Conservation (phyloP, 2,329 filamentous ascomycete genomes). For the Phyllosticta citrichinensis region DNA sequence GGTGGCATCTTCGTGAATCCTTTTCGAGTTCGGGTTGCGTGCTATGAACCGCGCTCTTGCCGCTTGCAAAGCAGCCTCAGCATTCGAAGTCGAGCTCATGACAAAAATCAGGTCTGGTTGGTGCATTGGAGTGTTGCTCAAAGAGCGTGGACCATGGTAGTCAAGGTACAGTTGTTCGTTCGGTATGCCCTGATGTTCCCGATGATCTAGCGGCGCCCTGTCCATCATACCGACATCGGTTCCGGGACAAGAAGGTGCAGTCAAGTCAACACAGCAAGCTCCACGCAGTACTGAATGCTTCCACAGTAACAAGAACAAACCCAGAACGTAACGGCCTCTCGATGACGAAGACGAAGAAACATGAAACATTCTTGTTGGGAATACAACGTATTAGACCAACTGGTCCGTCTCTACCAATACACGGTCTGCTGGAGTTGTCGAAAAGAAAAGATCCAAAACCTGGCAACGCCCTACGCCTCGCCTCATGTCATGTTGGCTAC, state of each 20-base stretch:
- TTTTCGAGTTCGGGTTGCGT: constrained; percentile 16
- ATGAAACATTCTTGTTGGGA: too few relatives aligned
- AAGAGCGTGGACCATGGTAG: background rate
- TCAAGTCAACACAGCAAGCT: too few relatives aligned
- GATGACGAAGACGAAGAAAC: too few relatives aligned
- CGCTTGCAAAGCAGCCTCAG: constrained; percentile 14
- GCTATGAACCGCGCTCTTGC: constrained; percentile 15
- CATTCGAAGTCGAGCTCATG: background rate
- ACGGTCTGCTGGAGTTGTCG: too few relatives aligned
- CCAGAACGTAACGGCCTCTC: too few relatives aligned
- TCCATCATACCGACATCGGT: background rate
- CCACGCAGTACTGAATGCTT: too few relatives aligned
- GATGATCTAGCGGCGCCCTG: background rate
- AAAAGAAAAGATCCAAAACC: too few relatives aligned
- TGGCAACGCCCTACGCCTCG: background rate
- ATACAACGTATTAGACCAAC: too few relatives aligned
- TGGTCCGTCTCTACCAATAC: too few relatives aligned
- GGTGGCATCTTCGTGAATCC: constrained; percentile 21
- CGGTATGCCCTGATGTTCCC: background rate
- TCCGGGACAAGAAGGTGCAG: too few relatives aligned
- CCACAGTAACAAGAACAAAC: too few relatives aligned
- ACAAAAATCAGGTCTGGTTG: background rate
- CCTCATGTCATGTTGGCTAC: background rate
- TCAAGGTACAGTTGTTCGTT: background rate
- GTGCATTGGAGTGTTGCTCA: background rate